Evolutionary conservation across 2,329 filamentous ascomycete genomes (phyloP).

Genomic region (Penicillium sp.): DNA sequence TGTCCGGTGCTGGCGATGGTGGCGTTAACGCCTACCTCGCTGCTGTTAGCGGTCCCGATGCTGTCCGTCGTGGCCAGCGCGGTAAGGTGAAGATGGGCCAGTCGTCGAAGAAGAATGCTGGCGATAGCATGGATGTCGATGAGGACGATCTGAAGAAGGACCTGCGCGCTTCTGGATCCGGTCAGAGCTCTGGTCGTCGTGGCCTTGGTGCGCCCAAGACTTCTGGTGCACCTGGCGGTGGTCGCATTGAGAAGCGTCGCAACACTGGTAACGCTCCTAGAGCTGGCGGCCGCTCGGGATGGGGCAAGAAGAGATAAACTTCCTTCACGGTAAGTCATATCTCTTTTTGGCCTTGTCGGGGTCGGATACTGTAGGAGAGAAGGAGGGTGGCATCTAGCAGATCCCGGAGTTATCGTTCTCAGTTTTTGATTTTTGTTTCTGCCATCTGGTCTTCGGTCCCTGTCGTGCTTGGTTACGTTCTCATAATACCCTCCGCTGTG

Average conservation of each 20-base stretch:
- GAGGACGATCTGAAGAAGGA: slow-evolving; percentile 30
- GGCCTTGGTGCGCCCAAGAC: slow-evolving; percentile 28
- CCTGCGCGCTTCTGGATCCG: slow-evolving; percentile 18
- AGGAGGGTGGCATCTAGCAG: slow-evolving; percentile 9
- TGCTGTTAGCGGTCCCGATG: slow-evolving; percentile 59
- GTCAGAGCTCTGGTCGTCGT: slow-evolving; percentile 17
- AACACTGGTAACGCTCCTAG: slow-evolving; percentile 19
- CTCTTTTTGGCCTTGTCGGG: neutral
- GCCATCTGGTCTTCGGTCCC: slow-evolving; percentile 11
- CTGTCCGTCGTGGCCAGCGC: slow-evolving; percentile 56
- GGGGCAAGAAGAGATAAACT: slow-evolving; percentile 12
- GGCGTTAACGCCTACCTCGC: slow-evolving; percentile 61
- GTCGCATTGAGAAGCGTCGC: slow-evolving; percentile 28
- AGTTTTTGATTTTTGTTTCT: slow-evolving; percentile 3
- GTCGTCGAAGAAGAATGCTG: slow-evolving; percentile 36
- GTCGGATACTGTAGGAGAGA: neutral
- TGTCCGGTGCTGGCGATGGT: slow-evolving; percentile 29
- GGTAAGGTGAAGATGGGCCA: slow-evolving; percentile 61
- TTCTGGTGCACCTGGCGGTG: slow-evolving; percentile 21
- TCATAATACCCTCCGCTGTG: slow-evolving; percentile 14
- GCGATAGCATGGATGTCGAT: slow-evolving; percentile 47
- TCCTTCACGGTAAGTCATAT: neutral
- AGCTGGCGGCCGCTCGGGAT: slow-evolving; percentile 6
- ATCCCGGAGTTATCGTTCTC: slow-evolving; percentile 8
- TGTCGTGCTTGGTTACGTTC: slow-evolving; percentile 10